Evolutionary conservation across 139 green algal species (phyloP), one percentile per base, ranked within the genome.

Genomic region (Chlorella vulgaris): DNA sequence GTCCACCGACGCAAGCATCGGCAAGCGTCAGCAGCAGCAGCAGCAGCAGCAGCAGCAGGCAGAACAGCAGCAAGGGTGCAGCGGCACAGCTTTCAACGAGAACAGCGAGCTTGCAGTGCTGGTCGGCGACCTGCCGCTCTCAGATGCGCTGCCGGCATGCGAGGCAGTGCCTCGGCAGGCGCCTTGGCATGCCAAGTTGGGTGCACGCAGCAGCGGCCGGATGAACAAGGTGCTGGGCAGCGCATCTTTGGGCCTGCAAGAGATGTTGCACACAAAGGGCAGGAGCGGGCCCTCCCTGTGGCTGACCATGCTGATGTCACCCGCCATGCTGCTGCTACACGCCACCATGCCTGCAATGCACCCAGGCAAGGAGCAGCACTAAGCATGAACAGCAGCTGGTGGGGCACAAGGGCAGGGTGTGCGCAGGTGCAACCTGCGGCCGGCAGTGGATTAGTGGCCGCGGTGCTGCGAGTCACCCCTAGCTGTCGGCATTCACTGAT

Each of bases 321-420:
- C 85, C 13, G 35, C 84, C 15, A 47, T 81, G 69, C 77, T 89
- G 31, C 42, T 85, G 19, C 84, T 89, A 71, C 85, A 89, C 75
- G 53, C 79, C 6, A 89, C 85, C 63, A 89, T 89, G 83, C 85
- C 85, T 8, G 68, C 83, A 24, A 43, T 89, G 69, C 55, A 81
- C 66, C 69, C 51, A 78, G 83, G 83, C 85, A 63, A 31, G 60
- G 31, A 1, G 8, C 65, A 33, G 29, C 31, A 4, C 13, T 28
- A 2, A 69, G 63, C 3, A 5, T 61, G 40, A 6, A 4, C 31
- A 36, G n/a, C 8, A 7, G 36, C n/a, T n/a, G n/a, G n/a, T n/a
- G n/a, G n/a, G 33, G 13, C 13, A n/a, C 10, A 4, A 19, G 33
- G 29, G 33, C 31, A 3, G 61, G 61, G 61, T 68, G 61, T 36